phyloP scores from a whole-genome alignment of 2,329 filamentous ascomycete genomes.

The Dendryphion nanum region DNA sequence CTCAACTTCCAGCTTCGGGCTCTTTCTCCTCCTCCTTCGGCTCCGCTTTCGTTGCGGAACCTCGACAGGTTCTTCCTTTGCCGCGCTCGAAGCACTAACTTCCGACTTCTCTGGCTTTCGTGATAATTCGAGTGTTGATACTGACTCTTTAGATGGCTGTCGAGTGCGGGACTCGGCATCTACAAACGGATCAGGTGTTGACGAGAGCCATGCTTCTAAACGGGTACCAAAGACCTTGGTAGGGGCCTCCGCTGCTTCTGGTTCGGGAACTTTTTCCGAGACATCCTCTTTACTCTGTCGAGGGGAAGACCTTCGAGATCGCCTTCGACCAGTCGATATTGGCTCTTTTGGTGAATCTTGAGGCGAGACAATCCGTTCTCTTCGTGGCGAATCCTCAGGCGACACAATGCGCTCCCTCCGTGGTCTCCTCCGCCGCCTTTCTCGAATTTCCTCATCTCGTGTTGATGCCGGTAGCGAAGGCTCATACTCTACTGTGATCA shows the following conservation, averaged over 20 bases:
- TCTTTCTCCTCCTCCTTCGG: slow-evolving; percentile 26
- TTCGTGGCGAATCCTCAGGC: too few species aligned
- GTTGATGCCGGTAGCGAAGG: slow-evolving; percentile 15
- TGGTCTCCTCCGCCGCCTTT: slow-evolving; percentile 27
- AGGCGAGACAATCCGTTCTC: too few species aligned
- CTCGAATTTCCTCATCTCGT: slow-evolving; percentile 24
- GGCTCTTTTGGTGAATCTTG: slow-evolving; percentile 23
- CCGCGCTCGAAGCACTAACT: slow-evolving; percentile 19
- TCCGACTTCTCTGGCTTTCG: slow-evolving; percentile 25
- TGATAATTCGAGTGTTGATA: slow-evolving; percentile 26
- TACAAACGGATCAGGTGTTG: slow-evolving; percentile 55
- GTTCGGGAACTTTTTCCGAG: slow-evolving; percentile 11
- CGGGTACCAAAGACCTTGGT: slow-evolving; percentile 50
- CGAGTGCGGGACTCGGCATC: slow-evolving; percentile 44
- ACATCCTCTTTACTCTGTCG: slow-evolving; percentile 19
- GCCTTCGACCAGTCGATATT: slow-evolving; percentile 13
- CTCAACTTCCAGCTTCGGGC: slow-evolving; percentile 25
- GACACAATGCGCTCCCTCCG: slow-evolving; percentile 24
- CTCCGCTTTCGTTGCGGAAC: slow-evolving; percentile 20
- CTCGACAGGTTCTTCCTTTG: slow-evolving; percentile 21
- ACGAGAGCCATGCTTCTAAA: slow-evolving; percentile 62
- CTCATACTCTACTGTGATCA: slow-evolving; percentile 30
- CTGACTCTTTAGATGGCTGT: slow-evolving; percentile 28
- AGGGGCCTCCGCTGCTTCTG: slow-evolving; percentile 31
- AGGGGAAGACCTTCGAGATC: slow-evolving; percentile 24